Conservation (phyloP, 306 rosid species). For the Phaseolus lunatus region DNA sequence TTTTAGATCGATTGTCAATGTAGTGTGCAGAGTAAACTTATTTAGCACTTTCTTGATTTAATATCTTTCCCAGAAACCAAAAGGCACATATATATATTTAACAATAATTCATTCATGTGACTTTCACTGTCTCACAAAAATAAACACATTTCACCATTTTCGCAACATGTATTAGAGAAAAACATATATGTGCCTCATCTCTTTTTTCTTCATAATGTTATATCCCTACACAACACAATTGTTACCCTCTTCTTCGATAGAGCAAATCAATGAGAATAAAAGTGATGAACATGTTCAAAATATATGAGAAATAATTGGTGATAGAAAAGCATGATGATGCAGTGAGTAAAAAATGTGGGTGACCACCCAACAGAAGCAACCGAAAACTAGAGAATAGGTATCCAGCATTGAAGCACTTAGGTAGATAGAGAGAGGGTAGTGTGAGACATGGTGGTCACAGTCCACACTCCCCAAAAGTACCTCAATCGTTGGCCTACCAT, state of each 20-base stretch:
- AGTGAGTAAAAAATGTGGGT: constrained; percentile 46
- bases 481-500: constrained; percentile 70
- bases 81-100: constrained; percentile 5
- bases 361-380: constrained; percentile 53
- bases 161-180: background rate
- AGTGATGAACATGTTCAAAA: constrained; percentile 20
- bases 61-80: constrained; percentile 13
- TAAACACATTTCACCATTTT: background rate
- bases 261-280: constrained; percentile 6
- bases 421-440: constrained; percentile 54
- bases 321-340: constrained; percentile 11
- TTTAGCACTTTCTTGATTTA: constrained; percentile 22
- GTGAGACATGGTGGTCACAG: constrained; percentile 55
- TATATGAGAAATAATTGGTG: constrained; percentile 22
- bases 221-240: constrained; percentile 5
- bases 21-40: constrained; percentile 22
- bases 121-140: background rate
- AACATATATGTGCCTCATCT: background rate
- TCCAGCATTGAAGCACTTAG: constrained; percentile 59
- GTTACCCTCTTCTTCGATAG: constrained; percentile 1
- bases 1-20: constrained; percentile 20
- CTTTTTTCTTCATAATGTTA: background rate
- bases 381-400: constrained; percentile 30
- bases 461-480: constrained; percentile 53
- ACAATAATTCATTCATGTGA: background rate